Evolutionary conservation across 2,329 filamentous ascomycete genomes (phyloP).

Genomic region (Paraphaeosphaeria minitans): DNA sequence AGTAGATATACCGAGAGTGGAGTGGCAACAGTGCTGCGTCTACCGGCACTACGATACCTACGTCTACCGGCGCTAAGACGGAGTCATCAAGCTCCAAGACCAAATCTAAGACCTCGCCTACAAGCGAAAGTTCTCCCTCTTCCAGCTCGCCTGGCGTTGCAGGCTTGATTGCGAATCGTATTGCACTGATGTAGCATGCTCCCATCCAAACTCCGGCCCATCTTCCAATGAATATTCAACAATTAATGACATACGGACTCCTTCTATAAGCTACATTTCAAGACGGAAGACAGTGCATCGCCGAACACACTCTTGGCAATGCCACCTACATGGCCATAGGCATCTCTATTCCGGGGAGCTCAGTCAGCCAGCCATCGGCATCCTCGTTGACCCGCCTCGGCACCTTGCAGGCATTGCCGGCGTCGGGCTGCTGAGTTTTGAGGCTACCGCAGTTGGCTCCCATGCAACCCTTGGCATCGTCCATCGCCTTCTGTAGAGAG

Average conservation of each 20-base stretch:
- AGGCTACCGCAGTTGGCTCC: constrained; percentile 33
- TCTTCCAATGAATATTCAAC: neutral
- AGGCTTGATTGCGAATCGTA: neutral
- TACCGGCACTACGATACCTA: neutral
- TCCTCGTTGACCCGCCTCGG: constrained; percentile 32
- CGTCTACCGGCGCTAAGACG: neutral
- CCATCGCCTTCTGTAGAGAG: constrained; percentile 38
- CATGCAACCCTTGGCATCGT: constrained; percentile 35
- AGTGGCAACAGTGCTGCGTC: constrained; percentile 1
- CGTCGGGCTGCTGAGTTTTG: constrained; percentile 30
- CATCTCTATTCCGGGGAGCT: constrained; percentile 25
- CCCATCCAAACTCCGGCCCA: neutral
- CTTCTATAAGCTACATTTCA: neutral
- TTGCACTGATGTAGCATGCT: neutral
- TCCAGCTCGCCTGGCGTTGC: constrained; percentile 3
- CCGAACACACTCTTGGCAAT: neutral
- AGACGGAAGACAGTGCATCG: neutral
- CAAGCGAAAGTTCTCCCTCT: neutral
- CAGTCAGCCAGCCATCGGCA: constrained; percentile 27
- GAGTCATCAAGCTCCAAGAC: neutral
- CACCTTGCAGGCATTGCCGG: constrained; percentile 30
- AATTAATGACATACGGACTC: neutral
- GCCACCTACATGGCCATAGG: neutral
- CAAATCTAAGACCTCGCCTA: neutral
- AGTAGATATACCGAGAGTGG: neutral